Percentiles rank a stretch among this genome's conserved stretches.
These are phyloP conservation scores for Lipomyces anomalus DNA, from an alignment of 805 yeast genomes.

Conservation along the genomic window DNA sequence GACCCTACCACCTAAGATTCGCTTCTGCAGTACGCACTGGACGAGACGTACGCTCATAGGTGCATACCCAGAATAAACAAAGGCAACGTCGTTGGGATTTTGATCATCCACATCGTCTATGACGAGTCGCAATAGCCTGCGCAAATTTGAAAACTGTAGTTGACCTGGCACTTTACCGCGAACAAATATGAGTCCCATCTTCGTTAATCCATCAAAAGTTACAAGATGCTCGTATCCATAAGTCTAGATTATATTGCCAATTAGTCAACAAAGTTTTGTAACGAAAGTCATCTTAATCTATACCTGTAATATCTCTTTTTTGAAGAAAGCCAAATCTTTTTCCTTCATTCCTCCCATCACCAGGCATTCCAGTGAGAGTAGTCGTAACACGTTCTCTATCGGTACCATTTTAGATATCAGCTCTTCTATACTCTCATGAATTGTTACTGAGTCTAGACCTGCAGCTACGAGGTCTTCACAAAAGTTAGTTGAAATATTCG, in stretches of 20 bases:
- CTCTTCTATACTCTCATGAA: slow-evolving; percentile 40
- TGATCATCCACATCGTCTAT: slow-evolving; percentile 34
- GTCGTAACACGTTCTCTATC: slow-evolving; percentile 43
- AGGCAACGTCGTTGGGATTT: slow-evolving; percentile 47
- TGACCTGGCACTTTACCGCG: slow-evolving; percentile 28
- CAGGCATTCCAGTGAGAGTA: slow-evolving; percentile 54
- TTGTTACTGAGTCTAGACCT: slow-evolving; percentile 39
- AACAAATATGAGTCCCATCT: slow-evolving; percentile 43
- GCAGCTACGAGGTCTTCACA: slow-evolving; percentile 58
- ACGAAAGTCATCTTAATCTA: too few relatives aligned
- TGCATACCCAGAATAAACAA: slow-evolving; percentile 74
- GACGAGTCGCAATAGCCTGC: slow-evolving; percentile 35
- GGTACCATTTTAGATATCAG: slow-evolving; percentile 46
- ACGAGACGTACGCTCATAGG: slow-evolving; percentile 69
- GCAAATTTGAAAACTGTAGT: slow-evolving; percentile 44
- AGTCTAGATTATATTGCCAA: too few relatives aligned
- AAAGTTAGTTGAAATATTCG: too few relatives aligned
- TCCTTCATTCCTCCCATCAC: slow-evolving; percentile 64
- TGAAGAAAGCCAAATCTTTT: slow-evolving; percentile 52
- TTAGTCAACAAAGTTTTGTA: too few relatives aligned
- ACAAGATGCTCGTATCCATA: slow-evolving; percentile 57
- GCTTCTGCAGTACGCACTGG: slow-evolving; percentile 58
- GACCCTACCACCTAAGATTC: slow-evolving; percentile 16
- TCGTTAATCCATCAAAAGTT: slow-evolving; percentile 45
- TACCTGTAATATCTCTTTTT: slow-evolving; percentile 53